Evolutionary conservation across 371 early-diverging fungal genomes (phyloP), one percentile per base, ranked within the genome.

Genomic region (Actinomucor elegans): DNA sequence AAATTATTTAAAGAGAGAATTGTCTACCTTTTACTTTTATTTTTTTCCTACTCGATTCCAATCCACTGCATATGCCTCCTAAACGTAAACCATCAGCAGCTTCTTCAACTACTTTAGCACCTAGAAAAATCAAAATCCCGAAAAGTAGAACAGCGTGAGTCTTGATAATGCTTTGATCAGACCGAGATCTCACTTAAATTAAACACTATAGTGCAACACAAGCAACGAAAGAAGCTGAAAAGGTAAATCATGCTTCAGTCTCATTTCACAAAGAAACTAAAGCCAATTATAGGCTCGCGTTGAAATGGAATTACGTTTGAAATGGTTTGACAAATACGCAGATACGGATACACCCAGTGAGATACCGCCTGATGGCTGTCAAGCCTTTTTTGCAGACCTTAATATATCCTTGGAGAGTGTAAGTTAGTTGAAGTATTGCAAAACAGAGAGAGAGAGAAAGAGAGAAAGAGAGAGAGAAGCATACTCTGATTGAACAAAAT

Each of bases 351-450:
- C 52, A 15, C 18, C 49, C 9, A 49, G 64, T 5, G 27, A 49
- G 4, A 74, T 74, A 9, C 20, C 60, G 28, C 69, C 75, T 10
- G 69, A 66, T 37, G 75, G 71, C 14, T 62, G 66, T 47, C 68
- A 74, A 43, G 18, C 26, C 0, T 64, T 74, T n/a, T 74, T 70
- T 50, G 23, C 47, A 8, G 71, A 74, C 36, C 32, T 74, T 15
- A 55, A 45, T 17, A 61, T 66, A 10, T 51, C 65, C 1, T 37
- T 74, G 9, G 75, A 74, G 34, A 68, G 71, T 40, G 71, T 70
- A 58, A 27, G 62, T 29, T n/a, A n/a, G n/a, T 15, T 5, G 1
- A 5, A 14, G 4, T 35, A 24, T 33, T 9, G 6, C 0, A 20
- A 3, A n/a, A 18, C 44, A 18, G 5, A 42, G 18, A 52, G 18